These are phyloP conservation scores for Leccinum subatratum DNA, from an alignment of 1,284 basidiomycete genomes.

Conservation along the genomic window DNA sequence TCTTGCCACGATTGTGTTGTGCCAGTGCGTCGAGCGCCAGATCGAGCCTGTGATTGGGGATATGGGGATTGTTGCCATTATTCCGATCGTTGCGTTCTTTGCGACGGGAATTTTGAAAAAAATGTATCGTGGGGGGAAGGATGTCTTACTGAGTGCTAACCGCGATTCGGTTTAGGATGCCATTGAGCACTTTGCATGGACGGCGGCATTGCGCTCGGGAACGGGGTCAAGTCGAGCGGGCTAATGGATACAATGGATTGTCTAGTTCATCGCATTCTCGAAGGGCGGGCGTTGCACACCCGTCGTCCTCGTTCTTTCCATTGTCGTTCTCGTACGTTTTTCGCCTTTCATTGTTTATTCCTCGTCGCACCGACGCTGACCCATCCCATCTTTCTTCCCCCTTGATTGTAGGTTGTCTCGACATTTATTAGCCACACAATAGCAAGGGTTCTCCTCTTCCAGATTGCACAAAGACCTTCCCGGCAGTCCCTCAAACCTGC, in stretches of 20 bases:
- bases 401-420: constrained; percentile 58
- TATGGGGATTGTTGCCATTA: not conserved
- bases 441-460: constrained; percentile 83
- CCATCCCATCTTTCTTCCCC: not conserved
- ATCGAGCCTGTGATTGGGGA: not conserved
- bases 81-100: not conserved
- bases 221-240: constrained; percentile 91
- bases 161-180: not conserved
- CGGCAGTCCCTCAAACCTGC: constrained; percentile 65
- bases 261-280: constrained; percentile 65
- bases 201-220: constrained; percentile 91
- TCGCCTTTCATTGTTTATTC: constrained; percentile 37
- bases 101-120: not conserved
- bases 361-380: constrained; percentile 7
- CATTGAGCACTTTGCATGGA: not conserved
- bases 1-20: not conserved
- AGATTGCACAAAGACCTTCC: constrained; percentile 65
- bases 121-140: not conserved
- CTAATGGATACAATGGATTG: constrained; percentile 75
- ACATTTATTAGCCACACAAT: constrained; percentile 97
- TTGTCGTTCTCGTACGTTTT: constrained; percentile 75
- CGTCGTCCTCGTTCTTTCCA: constrained; percentile 81
- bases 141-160: not conserved
- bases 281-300: constrained; percentile 72
- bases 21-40: not conserved